Percentiles rank a stretch among this genome's conserved stretches.
These are phyloP conservation scores for Acacia acuminata DNA, from an alignment of 306 rosid species.

Conservation along the genomic window DNA sequence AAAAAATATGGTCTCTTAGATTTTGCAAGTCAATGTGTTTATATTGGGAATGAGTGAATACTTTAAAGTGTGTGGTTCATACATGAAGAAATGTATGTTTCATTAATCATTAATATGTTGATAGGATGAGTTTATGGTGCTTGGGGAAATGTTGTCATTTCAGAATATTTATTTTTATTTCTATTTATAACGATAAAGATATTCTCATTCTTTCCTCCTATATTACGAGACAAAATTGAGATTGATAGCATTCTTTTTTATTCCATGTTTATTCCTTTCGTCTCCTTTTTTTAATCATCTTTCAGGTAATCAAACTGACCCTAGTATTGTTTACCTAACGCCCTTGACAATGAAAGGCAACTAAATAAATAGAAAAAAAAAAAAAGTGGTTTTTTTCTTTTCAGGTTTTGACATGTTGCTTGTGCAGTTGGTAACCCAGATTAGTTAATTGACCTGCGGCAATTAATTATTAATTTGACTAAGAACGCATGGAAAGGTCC, in stretches of 20 bases:
- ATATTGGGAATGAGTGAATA: background rate
- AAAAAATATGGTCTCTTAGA: background rate
- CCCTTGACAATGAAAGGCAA: background rate
- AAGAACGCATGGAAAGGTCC: background rate
- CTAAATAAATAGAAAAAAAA: background rate
- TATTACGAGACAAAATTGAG: background rate
- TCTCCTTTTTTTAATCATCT: background rate
- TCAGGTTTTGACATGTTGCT: background rate
- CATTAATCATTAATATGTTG: background rate
- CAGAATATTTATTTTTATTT: too few relatives aligned
- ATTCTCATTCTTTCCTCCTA: background rate
- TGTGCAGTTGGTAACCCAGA: background rate
- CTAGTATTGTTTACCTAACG: background rate
- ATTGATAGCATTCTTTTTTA: background rate
- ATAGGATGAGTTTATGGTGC: background rate
- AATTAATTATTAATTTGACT: conserved; percentile 26
- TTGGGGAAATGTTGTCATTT: background rate
- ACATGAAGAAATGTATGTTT: background rate
- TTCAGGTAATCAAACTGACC: background rate
- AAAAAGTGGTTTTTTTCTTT: background rate
- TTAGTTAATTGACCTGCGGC: background rate
- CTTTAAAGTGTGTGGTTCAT: background rate
- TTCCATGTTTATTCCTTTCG: background rate
- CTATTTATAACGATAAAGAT: too few relatives aligned
- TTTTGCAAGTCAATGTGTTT: background rate